Evolutionary conservation across 495 filamentous ascomycete genomes (phyloP), one percentile per base, ranked within the genome.

Genomic region (Neurospora hispaniola): DNA sequence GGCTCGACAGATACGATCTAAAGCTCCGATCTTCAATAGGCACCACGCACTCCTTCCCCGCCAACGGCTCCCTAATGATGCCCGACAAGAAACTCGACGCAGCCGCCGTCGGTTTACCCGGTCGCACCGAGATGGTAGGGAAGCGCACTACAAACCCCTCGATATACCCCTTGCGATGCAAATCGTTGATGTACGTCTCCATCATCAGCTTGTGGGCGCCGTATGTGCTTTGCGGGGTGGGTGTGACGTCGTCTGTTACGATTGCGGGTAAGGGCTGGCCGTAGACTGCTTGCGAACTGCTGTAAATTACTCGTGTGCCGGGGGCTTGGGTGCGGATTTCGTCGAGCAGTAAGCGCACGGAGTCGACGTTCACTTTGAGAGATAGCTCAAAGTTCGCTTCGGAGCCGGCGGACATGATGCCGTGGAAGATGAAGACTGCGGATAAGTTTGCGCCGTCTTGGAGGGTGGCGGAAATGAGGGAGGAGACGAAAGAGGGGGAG

Each of bases 371-470:
- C 70, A 94, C 91, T 48, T 80, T 80, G 70, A 93, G 85, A 4
- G 91, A 92, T 16, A 92, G 84, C 66, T 93, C 91, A 76, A 92
- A 90, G 79, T 95, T 86, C 35, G 89, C 89, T 78, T 96, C 93
- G 20, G 89, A 85, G 66, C 90, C 91, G 27, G 89, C 87, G 43
- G 90, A 93, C 93, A 95, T 94, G 81, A 96, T 93, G 68, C 93
- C 93, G 81, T 96, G 93, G 76, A 96, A 89, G 71, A 94, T 79
- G 83, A 92, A 94, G 76, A 92, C 84, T 18, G 89, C 90, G 74
- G 88, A 84, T 0, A 92, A 82, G 12, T 84, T 86, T 12, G 79
- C 76, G 27, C 82, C 79, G 27, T 27, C 31, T 27, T 18, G 18
- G 7, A 3, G 23, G 23, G 9, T 4, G 10, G 81, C 75, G 18